These are phyloP conservation scores for Phytophthora melonis DNA, from an alignment of 352 stramenopile genomes.

Conservation along the genomic window DNA sequence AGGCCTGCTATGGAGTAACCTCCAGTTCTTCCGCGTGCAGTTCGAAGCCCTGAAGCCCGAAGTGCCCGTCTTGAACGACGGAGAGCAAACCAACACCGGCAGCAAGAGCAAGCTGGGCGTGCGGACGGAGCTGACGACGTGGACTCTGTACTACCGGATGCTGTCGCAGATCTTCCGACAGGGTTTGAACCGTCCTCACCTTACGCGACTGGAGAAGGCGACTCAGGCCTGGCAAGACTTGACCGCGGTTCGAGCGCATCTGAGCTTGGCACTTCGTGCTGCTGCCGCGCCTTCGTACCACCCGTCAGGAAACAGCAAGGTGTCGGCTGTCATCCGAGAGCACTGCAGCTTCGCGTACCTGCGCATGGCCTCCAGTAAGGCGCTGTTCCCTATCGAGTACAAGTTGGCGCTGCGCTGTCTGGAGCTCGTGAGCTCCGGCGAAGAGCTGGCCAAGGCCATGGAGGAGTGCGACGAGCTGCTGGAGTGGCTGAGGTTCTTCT, in stretches of 20 bases:
- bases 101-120: constrained; percentile 16
- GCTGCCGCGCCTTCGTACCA: constrained; percentile 34
- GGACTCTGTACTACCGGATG: constrained; percentile 40
- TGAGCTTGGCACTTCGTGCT: constrained; percentile 51
- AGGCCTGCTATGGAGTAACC: constrained; percentile 49
- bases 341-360: constrained; percentile 42
- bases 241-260: constrained; percentile 47
- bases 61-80: constrained; percentile 18
- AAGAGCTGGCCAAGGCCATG: constrained; percentile 42
- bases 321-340: constrained; percentile 36
- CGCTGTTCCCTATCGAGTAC: constrained; percentile 71
- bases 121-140: constrained; percentile 26
- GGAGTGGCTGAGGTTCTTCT: constrained; percentile 74
- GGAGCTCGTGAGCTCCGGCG: constrained; percentile 42
- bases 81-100: constrained; percentile 9
- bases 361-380: constrained; percentile 48
- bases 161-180: constrained; percentile 42
- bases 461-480: constrained; percentile 45
- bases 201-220: constrained; percentile 47
- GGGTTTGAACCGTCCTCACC: constrained; percentile 21
- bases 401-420: constrained; percentile 62
- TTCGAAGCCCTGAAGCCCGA: constrained; percentile 57
- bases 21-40: constrained; percentile 69
- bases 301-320: constrained; percentile 19
- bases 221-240: constrained; percentile 52